Base-by-base conservation (phyloP, 306 rosid genomes). In the Vigna nakashimae region DNA sequence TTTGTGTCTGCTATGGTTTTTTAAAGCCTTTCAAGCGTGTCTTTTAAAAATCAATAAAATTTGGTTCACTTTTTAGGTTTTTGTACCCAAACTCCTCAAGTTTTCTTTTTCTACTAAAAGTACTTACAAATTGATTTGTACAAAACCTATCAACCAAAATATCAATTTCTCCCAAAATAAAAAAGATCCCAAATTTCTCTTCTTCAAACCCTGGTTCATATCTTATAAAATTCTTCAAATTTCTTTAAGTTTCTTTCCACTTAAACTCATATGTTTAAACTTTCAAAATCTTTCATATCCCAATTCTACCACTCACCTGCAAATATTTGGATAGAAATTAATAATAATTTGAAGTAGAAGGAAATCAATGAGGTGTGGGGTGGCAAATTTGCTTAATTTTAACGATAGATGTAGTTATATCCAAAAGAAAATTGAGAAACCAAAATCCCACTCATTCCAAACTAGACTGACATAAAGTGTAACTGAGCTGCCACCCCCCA, bases 291-390 rank as follows among this genome's bases (percentile, higher is more conserved):
- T 57, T 57, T 56, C 34, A 10, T 56, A 56, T 20, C 63, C 64
- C 64, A 24, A 22, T 56, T 56, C 16, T 14, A 55, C 13, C 4
- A 12, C 13, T 11, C 50, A 12, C 50, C 34, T 56, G 3, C 16
- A 56, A 9, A 56, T 56, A 58, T 28, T 26, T 58, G 26, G 65
- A 13, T 58, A 28, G 42, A 28, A 36, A 36, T 28, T 3, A 30
- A 26, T 24, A 58, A 22, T 32, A 16, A 58, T 58, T 58, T 26
- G 3, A 58, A 26, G 65, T 58, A 58, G 65, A 58, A 58, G 65
- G 26, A 57, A 58, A 57, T 24, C 15, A 4, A 22, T 10, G 1
- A 8, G 15, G 1, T 3, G 26, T 12, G 13, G 5, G 59, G 34
- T 30, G 15, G 2, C 15, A 43, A 43, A 51, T 51, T 51, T 53